Percentiles rank a stretch among this genome's conserved stretches.
These are phyloP conservation scores for Sugiyamaella novakii DNA, from an alignment of 1,139 yeast genomes.

Conservation along the genomic window DNA sequence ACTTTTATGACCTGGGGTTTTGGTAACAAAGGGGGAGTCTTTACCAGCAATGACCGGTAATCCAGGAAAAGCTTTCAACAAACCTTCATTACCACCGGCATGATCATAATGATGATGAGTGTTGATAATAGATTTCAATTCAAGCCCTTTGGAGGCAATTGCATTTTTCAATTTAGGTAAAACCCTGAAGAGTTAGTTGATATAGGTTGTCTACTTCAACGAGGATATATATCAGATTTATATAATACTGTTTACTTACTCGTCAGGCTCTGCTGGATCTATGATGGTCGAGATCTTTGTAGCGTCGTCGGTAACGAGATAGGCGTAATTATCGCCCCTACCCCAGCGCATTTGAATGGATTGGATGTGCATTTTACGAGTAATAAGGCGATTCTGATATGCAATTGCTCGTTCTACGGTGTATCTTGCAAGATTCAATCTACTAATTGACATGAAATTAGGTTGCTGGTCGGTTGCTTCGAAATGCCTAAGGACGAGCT, in stretches of 20 bases:
- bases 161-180: conserved; percentile 47
- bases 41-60: conserved; percentile 84
- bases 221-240: too few species aligned
- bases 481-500: too few species aligned
- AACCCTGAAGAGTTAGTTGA: conserved; percentile 31
- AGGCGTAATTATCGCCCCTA: conserved; percentile 86
- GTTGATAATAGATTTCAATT: conserved; percentile 75
- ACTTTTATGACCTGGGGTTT: conserved; percentile 64
- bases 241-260: too few species aligned
- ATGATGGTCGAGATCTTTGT: conserved; percentile 76
- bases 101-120: conserved; percentile 97
- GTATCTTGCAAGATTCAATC: not conserved
- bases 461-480: too few species aligned
- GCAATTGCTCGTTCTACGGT: not conserved
- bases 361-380: conserved; percentile 66
- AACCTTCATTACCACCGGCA: conserved; percentile 76
- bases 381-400: not conserved
- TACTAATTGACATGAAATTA: conserved; percentile 1
- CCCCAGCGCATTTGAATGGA: conserved; percentile 96
- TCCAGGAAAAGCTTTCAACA: conserved; percentile 48
- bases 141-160: conserved; percentile 42
- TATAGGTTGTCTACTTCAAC: too few species aligned
- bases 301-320: conserved; percentile 68
- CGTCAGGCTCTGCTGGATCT: conserved; percentile 88
- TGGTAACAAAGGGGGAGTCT: conserved; percentile 69